Evolutionary conservation across 2,329 filamentous ascomycete species (phyloP).

Genomic region (Aspergillus proliferans): DNA sequence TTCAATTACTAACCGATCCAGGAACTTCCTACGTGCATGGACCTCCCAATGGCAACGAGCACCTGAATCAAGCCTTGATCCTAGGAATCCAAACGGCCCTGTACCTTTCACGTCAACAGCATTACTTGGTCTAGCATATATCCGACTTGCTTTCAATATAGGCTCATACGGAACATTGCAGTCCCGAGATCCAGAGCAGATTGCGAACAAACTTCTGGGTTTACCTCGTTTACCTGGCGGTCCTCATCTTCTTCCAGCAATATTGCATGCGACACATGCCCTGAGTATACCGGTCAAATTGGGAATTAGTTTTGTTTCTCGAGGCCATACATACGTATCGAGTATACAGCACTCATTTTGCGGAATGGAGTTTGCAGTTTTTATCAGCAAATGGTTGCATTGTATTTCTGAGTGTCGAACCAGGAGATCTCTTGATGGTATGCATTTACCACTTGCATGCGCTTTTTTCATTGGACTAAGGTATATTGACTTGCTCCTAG

Average conservation of each 20-base stretch:
- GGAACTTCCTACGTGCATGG: conserved; percentile 37
- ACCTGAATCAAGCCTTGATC: conserved; percentile 33
- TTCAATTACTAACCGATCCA: conserved; percentile 23
- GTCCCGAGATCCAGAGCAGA: conserved; percentile 54
- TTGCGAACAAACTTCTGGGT: conserved; percentile 25
- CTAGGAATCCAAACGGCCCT: conserved; percentile 45
- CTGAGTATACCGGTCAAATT: conserved; percentile 48
- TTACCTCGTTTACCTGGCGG: conserved; percentile 46
- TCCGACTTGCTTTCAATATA: conserved; percentile 37
- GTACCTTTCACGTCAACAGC: conserved; percentile 61
- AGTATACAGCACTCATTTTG: conserved; percentile 21
- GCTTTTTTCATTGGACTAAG: too few relatives aligned
- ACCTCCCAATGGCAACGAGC: conserved; percentile 35
- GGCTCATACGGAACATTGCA: conserved; percentile 47
- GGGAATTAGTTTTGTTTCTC: conserved; percentile 15
- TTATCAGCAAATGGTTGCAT: conserved; percentile 19
- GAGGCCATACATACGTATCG: conserved; percentile 16
- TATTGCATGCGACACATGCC: conserved; percentile 62
- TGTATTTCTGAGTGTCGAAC: conserved; percentile 2
- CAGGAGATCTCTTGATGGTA: not conserved
- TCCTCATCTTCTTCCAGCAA: conserved; percentile 54
- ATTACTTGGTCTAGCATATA: conserved; percentile 51
- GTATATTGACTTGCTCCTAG: conserved; percentile 1
- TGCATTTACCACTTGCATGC: not conserved
- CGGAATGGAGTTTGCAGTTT: conserved; percentile 18